Base-by-base conservation (phyloP, 2,329 filamentous ascomycete genomes). In the Gremmenia infestans region DNA sequence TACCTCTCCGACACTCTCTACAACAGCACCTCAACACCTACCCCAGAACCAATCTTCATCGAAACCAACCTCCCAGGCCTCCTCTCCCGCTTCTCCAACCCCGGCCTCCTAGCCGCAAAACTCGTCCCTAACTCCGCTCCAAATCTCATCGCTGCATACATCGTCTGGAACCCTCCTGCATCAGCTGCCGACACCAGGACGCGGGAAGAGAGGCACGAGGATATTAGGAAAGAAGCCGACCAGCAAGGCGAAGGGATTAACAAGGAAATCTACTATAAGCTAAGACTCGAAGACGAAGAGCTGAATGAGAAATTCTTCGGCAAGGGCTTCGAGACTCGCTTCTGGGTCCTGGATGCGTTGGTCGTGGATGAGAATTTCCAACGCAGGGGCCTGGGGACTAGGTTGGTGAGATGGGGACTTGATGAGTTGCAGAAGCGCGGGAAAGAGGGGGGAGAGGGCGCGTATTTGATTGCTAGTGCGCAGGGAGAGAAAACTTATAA, bases 271-370 rank as follows among this genome's bases (percentile, higher is more conserved):
- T 37, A 43, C 2, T 50, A 17, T n/a, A 32, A 36, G n/a, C 11
- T 57, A 23, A 51, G 28, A 14, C 5, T 12, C 4, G 47, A 57
- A 36, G 47, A 53, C 22, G 15, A n/a, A 19, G 46, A 9, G 22
- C n/a, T 51, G 50, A 57, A 53, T 43, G 48, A 50, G 36, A 42
- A 19, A 37, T 57, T 39, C 40, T 35, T 57, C 7, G 55, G 51
- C 3, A 17, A 42, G 40, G 51, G 35, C 7, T 53, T 47, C 40
- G 42, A 51, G 48, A 35, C 22, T 23, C 32, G 51, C 14, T 51
- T 28, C 19, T 57, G 51, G 55, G 36, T 46, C 22, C 23, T 56
- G 15, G 50, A 37, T 36, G 36, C 46, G 19, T 32, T 56, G 22
- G 46, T 50, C 50, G 46, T 45, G 11, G 50, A 56, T 53, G 50